phyloP scores from a whole-genome alignment of 2,329 filamentous ascomycete genomes.

The Emmonsiellopsis sp. region DNA sequence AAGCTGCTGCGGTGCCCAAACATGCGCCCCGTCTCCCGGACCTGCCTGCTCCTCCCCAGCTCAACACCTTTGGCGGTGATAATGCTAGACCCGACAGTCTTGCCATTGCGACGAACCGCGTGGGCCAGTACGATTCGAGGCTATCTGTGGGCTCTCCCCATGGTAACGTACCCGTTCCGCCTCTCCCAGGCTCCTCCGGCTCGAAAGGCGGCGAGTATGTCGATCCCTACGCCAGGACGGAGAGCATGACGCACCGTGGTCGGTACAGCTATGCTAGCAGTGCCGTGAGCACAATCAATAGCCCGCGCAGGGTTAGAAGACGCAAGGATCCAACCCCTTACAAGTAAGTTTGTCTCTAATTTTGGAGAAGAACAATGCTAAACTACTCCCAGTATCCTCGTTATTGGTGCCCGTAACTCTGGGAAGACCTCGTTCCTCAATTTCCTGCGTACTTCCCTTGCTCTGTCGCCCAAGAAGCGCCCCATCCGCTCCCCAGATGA shows the following conservation, averaged over 20 bases:
- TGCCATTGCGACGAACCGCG: slow-evolving; percentile 46
- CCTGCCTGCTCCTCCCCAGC: slow-evolving; percentile 35
- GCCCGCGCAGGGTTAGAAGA: slow-evolving; percentile 79
- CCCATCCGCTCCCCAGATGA: slow-evolving; percentile 48
- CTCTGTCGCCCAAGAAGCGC: slow-evolving; percentile 72
- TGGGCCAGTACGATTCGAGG: slow-evolving; percentile 16
- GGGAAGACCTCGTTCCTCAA: slow-evolving; percentile 97
- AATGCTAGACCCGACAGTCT: slow-evolving; percentile 52
- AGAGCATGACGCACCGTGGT: slow-evolving; percentile 94
- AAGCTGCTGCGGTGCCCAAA: slow-evolving; percentile 46
- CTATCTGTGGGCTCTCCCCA: slow-evolving; percentile 13
- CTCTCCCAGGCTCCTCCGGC: slow-evolving; percentile 16
- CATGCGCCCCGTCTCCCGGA: slow-evolving; percentile 48
- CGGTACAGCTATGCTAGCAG: slow-evolving; percentile 95
- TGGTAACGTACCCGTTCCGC: slow-evolving; percentile 6
- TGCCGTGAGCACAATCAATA: slow-evolving; percentile 83
- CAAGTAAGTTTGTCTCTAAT: slow-evolving; percentile 60
- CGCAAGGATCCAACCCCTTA: slow-evolving; percentile 96
- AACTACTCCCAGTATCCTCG: slow-evolving; percentile 48
- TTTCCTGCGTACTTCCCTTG: slow-evolving; percentile 80
- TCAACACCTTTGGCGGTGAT: slow-evolving; percentile 55
- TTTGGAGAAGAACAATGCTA: neutral
- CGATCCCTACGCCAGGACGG: slow-evolving; percentile 72
- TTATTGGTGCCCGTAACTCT: slow-evolving; percentile 76
- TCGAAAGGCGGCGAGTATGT: slow-evolving; percentile 45